Base-by-base conservation (phyloP, 1,139 yeast genomes). In the Geotrichum restrictum region DNA sequence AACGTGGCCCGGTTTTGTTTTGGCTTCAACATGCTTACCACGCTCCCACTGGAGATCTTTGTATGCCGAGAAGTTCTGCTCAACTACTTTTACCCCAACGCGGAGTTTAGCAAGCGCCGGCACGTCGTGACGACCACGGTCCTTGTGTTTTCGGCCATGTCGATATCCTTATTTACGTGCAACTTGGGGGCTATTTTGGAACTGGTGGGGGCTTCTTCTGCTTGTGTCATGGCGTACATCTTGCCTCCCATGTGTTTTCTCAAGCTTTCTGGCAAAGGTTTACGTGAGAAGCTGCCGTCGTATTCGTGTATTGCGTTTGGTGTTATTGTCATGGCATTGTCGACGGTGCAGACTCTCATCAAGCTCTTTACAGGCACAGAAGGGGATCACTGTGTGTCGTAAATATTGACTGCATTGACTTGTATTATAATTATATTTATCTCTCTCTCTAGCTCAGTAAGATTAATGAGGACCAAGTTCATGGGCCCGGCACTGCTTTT, bases 21-120 rank as follows among this genome's bases (percentile, higher is more conserved):
- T 69, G 98, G 98, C 0, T 75, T 91, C 62, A 91, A 91, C 64
- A 91, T 91, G 97, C 75, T 91, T 56, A 91, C 98, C 0, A 91
- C 98, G 0, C 82, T 88, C 61, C 98, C 98, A 0, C 69, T 91
- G 48, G 98, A 91, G 66, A 79, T 91, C 0, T 89, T 89, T 66
- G 98, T 91, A 3, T 82, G 94, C 37, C 73, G 98, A 59, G 96
- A 91, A 61, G 96, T 89, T 1, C 67, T 87, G 22, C 78, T 82
- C 60, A 95, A 88, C 62, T 72, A 85, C 52, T 72, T 85, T 24
- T 72, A 64, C 57, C 71, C 73, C 0, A 58, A 55, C 10, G 18
- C 54, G 51, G 45, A 44, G 41, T 59, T 54, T 56, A 59, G 54
- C 45, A 42, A 56, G 32, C 47, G 43, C 33, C 60, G 65, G 32